Conservation (phyloP, 2,329 filamentous ascomycete genomes). For the Madurella mycetomatis region DNA sequence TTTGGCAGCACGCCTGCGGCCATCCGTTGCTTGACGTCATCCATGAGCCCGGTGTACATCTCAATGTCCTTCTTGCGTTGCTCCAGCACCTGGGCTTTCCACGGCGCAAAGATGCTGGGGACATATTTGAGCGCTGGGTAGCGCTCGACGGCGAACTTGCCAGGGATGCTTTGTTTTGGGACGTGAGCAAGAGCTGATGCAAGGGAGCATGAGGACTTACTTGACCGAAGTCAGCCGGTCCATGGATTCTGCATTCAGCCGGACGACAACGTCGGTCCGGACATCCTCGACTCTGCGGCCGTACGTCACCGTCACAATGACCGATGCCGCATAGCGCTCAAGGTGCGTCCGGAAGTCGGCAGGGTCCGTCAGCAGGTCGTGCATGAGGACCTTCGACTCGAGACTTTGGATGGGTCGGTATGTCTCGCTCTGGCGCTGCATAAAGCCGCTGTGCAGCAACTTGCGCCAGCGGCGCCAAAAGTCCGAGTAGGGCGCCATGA, state of each 20-base stretch:
- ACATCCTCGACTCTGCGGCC: slow-evolving; percentile 35
- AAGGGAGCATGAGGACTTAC: slow-evolving; percentile 26
- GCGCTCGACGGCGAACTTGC: slow-evolving; percentile 38
- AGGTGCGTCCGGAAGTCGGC: slow-evolving; percentile 31
- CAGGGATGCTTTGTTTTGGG: slow-evolving; percentile 31
- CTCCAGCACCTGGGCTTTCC: slow-evolving; percentile 36
- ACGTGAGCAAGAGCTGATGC: too few species aligned
- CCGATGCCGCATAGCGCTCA: slow-evolving; percentile 37
- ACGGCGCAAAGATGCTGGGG: slow-evolving; percentile 36
- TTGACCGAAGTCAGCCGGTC: slow-evolving; percentile 40
- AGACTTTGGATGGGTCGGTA: slow-evolving; percentile 39
- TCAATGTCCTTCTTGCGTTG: slow-evolving; percentile 33
- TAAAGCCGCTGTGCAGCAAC: slow-evolving; percentile 40
- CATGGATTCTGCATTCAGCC: slow-evolving; percentile 39
- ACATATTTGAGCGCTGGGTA: slow-evolving; percentile 39
- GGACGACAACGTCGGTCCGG: slow-evolving; percentile 35
- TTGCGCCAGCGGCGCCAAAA: slow-evolving; percentile 43
- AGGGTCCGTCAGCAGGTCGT: slow-evolving; percentile 34
- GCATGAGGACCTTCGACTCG: slow-evolving; percentile 39
- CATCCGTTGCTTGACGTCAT: slow-evolving; percentile 36
- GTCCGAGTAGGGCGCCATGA: slow-evolving; percentile 40
- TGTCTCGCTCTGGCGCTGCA: slow-evolving; percentile 40
- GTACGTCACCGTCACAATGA: slow-evolving; percentile 41
- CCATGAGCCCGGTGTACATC: slow-evolving; percentile 38
- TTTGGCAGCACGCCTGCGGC: slow-evolving; percentile 30